Percentiles rank a stretch among this genome's conserved stretches.
These are phyloP conservation scores for Colletotrichum somersetense DNA, from an alignment of 2,329 filamentous ascomycete species.

Conservation along the genomic window DNA sequence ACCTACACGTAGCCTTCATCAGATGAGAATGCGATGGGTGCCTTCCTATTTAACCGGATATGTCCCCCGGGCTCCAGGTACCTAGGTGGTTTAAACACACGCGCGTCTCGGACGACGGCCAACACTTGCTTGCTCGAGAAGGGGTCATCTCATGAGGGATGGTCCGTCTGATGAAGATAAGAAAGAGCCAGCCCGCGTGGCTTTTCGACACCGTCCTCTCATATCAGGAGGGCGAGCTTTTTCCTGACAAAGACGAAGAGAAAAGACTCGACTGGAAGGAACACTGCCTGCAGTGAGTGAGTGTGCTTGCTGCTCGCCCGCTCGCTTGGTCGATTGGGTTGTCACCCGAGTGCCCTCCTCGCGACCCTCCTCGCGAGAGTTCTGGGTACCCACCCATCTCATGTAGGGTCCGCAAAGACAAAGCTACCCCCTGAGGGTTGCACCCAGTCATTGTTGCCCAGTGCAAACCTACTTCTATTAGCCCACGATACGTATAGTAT, in stretches of 20 bases:
- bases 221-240: not conserved
- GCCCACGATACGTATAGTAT: too few species aligned
- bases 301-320: too few species aligned
- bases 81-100: not conserved
- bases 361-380: not conserved
- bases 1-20: too few species aligned
- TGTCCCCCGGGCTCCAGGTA: not conserved
- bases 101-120: not conserved
- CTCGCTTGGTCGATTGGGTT: not conserved
- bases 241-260: too few species aligned
- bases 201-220: conserved; percentile 3
- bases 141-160: conserved; percentile 2
- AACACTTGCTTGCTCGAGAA: not conserved
- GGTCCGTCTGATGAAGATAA: conserved; percentile 15
- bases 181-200: not conserved
- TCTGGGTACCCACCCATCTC: conserved; percentile 2
- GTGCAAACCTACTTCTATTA: not conserved
- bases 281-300: too few species aligned
- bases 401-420: not conserved
- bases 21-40: too few species aligned
- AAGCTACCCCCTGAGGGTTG: conserved; percentile 21
- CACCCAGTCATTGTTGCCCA: conserved; percentile 17
- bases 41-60: not conserved
- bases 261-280: not conserved
- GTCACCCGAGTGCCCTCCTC: not conserved